A percentile compares a stretch with the other conserved stretches of the same genome.
Evolutionary conservation across 768 basidiomycete genomes (phyloP).

Genomic region (Suillus ampliporus): DNA sequence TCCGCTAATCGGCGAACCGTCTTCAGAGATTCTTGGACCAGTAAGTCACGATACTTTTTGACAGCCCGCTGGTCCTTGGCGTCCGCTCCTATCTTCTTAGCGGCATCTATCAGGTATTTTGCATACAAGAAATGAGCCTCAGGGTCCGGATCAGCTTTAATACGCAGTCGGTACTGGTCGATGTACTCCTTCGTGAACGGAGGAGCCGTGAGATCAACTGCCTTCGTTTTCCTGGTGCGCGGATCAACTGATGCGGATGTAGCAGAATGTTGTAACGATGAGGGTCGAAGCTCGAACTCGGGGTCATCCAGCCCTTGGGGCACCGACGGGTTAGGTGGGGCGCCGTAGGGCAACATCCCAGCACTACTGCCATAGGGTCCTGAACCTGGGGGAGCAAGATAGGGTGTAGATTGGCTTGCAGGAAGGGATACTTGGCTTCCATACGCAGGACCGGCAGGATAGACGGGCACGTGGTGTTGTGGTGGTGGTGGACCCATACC

Average conservation of each 20-base stretch:
- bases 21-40: slow-evolving; percentile 89
- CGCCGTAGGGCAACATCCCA: slow-evolving; percentile 22
- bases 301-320: slow-evolving; percentile 41
- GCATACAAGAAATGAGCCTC: slow-evolving; percentile 97
- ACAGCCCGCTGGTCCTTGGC: slow-evolving; percentile 82
- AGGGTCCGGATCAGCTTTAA: slow-evolving; percentile 97
- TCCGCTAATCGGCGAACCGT: slow-evolving; percentile 92
- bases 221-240: slow-evolving; percentile 74
- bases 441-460: slow-evolving; percentile 30
- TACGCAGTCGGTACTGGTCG: slow-evolving; percentile 95
- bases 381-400: slow-evolving; percentile 37
- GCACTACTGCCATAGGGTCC: slow-evolving; percentile 27
- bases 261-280: slow-evolving; percentile 57
- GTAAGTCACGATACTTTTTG: slow-evolving; percentile 87
- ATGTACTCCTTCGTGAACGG: slow-evolving; percentile 97
- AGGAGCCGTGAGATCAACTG: slow-evolving; percentile 79
- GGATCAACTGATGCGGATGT: slow-evolving; percentile 61
- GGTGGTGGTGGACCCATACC: slow-evolving; percentile 69
- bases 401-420: slow-evolving; percentile 35
- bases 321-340: slow-evolving; percentile 27
- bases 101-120: slow-evolving; percentile 99
- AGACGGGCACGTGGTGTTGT: slow-evolving; percentile 22
- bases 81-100: slow-evolving; percentile 82
- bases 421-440: slow-evolving; percentile 26
- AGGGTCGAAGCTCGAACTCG: slow-evolving; percentile 64